These are phyloP conservation scores for Phaffomyces thermotolerans DNA, from an alignment of 805 yeast species.

Conservation along the genomic window DNA sequence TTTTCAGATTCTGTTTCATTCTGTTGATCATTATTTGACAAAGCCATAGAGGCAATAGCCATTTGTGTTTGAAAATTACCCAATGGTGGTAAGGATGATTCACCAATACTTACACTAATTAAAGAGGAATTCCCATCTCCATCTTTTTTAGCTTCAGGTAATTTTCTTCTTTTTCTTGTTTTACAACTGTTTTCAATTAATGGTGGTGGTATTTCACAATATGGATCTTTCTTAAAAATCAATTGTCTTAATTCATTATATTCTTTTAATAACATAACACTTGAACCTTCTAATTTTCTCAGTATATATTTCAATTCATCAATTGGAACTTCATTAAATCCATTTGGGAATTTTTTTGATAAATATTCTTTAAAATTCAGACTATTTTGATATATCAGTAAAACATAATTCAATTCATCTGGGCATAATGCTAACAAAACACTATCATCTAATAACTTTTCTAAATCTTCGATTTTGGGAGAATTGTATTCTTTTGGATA, in stretches of 20 bases:
- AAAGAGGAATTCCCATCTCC: background rate
- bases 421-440: conserved; percentile 25
- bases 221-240: conserved; percentile 23
- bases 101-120: no score
- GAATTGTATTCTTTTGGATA: conserved; percentile 27
- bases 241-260: conserved; percentile 23
- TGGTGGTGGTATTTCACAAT: conserved; percentile 23
- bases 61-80: background rate
- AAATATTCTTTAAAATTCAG: conserved; percentile 18
- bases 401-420: conserved; percentile 25
- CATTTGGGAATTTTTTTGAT: conserved; percentile 7
- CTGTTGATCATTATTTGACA: no score
- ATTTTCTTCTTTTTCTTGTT: conserved; percentile 13
- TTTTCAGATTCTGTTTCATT: no score
- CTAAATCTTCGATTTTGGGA: conserved; percentile 29
- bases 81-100: background rate
- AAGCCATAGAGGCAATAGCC: background rate
- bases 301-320: conserved; percentile 33
- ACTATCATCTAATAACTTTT: conserved; percentile 24
- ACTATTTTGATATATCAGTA: conserved; percentile 14
- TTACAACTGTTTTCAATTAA: conserved; percentile 17
- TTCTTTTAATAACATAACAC: conserved; percentile 29
- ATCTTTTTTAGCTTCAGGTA: background rate
- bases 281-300: conserved; percentile 42
- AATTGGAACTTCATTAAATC: conserved; percentile 11